Base-by-base conservation (phyloP, 495 filamentous ascomycete species). In the Lasiosphaeria ovina region DNA sequence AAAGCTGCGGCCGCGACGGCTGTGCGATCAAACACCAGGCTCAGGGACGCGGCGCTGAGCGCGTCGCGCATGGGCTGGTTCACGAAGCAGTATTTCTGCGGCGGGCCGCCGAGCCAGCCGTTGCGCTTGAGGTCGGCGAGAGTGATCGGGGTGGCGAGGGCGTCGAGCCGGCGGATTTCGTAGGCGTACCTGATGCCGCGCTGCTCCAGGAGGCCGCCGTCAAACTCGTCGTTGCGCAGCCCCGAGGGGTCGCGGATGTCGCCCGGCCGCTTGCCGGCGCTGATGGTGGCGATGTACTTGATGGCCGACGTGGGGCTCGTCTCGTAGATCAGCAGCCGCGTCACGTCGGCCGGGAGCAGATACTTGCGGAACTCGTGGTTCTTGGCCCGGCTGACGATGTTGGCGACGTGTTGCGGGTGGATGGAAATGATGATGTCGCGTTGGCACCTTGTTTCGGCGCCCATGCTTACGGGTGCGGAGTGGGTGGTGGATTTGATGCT, bases 311-410 rank as follows among this genome's bases (percentile, higher is more conserved):
- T 31, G 4, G 65, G 72, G 9, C 54, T 66, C 4, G 69, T 71
- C 31, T 61, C 66, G 66, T 77, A 77, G 54, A 77, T 66, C 75
- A 75, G 77, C 35, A 77, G 64, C 16, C 67, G 66, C 6, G 36
- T 45, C 7, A 76, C 65, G 32, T 53, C 60, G 9, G 57, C 35
- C 52, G 69, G 69, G 31, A 77, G 71, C 10, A 68, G 70, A 52
- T 77, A 76, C 12, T 69, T 65, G 14, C 74, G 69, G 58, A 69
- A 77, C 61, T 77, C 73, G 65, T 77, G 74, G 61, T 72, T 77
- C 52, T 76, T 76, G 8, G 52, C n/a, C 2, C 69, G 16, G 4
- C 44, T 55, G 44, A 62, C 70, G 36, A 77, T 76, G 51, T 75
- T 73, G 11, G 31, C 49, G 44, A 77, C 67, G 57, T 77, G 67